These are phyloP conservation scores for Dryas octopetala DNA, from an alignment of 306 rosid species.

Conservation along the genomic window DNA sequence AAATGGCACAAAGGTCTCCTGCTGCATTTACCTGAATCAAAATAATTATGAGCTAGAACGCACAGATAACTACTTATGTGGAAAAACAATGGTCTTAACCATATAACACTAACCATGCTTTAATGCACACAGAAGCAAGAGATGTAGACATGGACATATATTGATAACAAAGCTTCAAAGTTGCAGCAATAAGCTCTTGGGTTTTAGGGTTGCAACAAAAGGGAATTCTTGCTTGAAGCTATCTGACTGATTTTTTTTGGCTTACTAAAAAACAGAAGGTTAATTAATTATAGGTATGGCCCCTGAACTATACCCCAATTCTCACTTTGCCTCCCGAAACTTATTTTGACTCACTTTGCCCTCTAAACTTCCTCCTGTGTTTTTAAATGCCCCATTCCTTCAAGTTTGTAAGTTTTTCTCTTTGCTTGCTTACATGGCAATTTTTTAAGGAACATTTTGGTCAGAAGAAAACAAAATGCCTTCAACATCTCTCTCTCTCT, in stretches of 20 bases:
- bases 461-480: no score
- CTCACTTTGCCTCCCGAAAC: no score
- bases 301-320: no score
- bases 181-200: neutral
- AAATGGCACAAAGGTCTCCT: constrained; percentile 90
- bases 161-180: constrained; percentile 4
- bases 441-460: no score
- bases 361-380: no score
- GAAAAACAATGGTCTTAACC: neutral
- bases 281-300: no score
- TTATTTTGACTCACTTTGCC: no score
- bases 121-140: neutral
- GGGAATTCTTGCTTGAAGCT: neutral
- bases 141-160: neutral
- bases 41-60: constrained; percentile 20
- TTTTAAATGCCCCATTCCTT: no score
- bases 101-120: neutral
- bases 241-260: neutral
- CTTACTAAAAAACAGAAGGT: neutral
- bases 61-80: neutral
- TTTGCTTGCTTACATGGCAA: no score
- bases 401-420: no score
- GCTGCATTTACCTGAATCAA: constrained; percentile 71
- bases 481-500: neutral
- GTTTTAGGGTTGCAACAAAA: neutral